These are phyloP conservation scores for Elaphomyces granulatus DNA, from an alignment of 495 filamentous ascomycete genomes.

Conservation along the genomic window DNA sequence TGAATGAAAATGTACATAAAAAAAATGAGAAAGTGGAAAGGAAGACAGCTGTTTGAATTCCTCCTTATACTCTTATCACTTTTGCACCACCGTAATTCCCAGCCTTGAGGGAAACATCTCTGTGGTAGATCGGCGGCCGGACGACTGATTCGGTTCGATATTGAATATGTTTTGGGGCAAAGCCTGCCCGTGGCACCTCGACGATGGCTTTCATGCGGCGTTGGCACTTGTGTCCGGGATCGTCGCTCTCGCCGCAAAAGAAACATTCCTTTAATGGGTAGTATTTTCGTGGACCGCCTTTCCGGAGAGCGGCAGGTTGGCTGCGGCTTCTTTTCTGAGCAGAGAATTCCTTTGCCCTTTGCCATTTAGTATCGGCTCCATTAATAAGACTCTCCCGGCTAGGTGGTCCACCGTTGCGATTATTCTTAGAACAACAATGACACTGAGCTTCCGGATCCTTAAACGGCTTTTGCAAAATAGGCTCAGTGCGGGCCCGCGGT, in stretches of 20 bases:
- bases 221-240: conserved; percentile 14
- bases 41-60: too few relatives aligned
- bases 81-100: background rate
- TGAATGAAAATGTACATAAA: too few relatives aligned
- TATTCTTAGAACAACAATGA: conserved; percentile 12
- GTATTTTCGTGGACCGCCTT: conserved; percentile 2
- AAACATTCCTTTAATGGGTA: conserved; percentile 7
- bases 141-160: conserved; percentile 10
- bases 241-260: conserved; percentile 14
- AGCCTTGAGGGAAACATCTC: conserved; percentile 12
- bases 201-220: conserved; percentile 15
- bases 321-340: conserved; percentile 9
- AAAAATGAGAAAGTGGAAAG: too few relatives aligned
- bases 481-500: conserved; percentile 7
- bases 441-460: conserved; percentile 13
- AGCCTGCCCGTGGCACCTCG: conserved; percentile 14
- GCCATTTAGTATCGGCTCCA: background rate
- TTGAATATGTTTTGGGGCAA: conserved; percentile 13
- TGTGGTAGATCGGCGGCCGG: conserved; percentile 15
- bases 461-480: too few relatives aligned
- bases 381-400: background rate
- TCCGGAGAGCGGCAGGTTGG: conserved; percentile 11
- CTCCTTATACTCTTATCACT: background rate
- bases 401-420: conserved; percentile 2
- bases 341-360: conserved; percentile 2